A percentile compares a stretch with the other conserved stretches of the same genome.
Conservation (phyloP, 495 filamentous ascomycete species). For the Aspergillus wentii region DNA sequence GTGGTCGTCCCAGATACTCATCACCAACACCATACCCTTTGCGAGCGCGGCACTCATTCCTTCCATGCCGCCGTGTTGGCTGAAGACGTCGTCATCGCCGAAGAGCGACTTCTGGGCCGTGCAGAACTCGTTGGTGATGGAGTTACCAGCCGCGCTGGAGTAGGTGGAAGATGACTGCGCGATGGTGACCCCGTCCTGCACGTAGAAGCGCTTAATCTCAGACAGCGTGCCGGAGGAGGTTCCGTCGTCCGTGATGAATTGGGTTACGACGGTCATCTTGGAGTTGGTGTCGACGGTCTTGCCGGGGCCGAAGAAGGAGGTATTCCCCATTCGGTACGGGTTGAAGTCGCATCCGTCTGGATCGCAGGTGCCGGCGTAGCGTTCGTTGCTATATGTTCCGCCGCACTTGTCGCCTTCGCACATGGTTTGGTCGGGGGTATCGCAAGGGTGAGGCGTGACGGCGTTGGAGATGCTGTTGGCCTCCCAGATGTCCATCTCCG, state of each 20-base stretch:
- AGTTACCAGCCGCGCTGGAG: slow-evolving; percentile 47
- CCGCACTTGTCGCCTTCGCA: slow-evolving; percentile 56
- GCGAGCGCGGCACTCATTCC: slow-evolving; percentile 51
- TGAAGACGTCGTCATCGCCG: slow-evolving; percentile 56
- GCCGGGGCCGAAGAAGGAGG: slow-evolving; percentile 56
- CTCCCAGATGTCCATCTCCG: slow-evolving; percentile 72
- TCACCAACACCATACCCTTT: slow-evolving; percentile 63
- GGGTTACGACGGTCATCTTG: slow-evolving; percentile 64
- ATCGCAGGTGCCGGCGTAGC: slow-evolving; percentile 59
- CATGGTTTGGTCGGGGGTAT: slow-evolving; percentile 45
- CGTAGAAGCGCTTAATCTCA: slow-evolving; percentile 68
- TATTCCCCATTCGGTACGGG: slow-evolving; percentile 62
- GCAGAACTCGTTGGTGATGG: slow-evolving; percentile 61
- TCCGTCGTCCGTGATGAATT: slow-evolving; percentile 58
- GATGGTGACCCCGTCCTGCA: slow-evolving; percentile 62
- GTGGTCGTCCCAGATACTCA: slow-evolving; percentile 74
- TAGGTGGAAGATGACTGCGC: slow-evolving; percentile 51
- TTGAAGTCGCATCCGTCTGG: slow-evolving; percentile 80
- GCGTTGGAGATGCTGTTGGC: slow-evolving; percentile 58
- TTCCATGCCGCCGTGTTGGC: slow-evolving; percentile 51
- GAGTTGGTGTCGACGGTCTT: slow-evolving; percentile 59
- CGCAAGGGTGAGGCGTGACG: slow-evolving; percentile 62
- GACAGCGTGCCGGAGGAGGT: slow-evolving; percentile 49
- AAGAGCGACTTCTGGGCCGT: slow-evolving; percentile 53
- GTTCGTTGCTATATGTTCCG: slow-evolving; percentile 35